Conservation (phyloP, 2,329 filamentous ascomycete genomes). For the Fusarium sp. region DNA sequence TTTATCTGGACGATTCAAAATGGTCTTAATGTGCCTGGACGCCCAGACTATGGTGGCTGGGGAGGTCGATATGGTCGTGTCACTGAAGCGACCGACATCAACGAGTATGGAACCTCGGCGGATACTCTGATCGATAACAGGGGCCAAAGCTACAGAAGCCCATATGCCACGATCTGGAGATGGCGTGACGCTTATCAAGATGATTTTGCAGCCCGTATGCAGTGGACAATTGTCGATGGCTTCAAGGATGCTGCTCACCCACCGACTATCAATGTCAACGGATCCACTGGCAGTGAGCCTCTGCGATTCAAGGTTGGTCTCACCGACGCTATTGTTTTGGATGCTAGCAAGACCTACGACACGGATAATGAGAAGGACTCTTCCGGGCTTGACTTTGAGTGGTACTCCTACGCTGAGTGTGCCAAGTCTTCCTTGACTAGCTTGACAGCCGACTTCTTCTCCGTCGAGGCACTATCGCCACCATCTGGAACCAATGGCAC, state of each 20-base stretch:
- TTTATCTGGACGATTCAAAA: conserved; percentile 22
- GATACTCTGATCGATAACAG: conserved; percentile 3
- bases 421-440: background rate
- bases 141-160: conserved; percentile 7
- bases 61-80: conserved; percentile 19
- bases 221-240: conserved; percentile 6
- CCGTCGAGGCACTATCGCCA: background rate
- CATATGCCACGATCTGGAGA: conserved; percentile 20
- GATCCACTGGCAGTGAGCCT: background rate
- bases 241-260: conserved; percentile 9
- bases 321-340: background rate
- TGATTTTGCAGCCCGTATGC: conserved; percentile 26
- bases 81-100: conserved; percentile 4
- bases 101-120: conserved; percentile 14
- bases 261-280: conserved; percentile 7
- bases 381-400: conserved; percentile 5
- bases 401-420: conserved; percentile 20
- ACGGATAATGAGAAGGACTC: background rate
- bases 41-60: conserved; percentile 19
- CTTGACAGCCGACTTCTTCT: conserved; percentile 6
- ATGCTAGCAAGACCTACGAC: conserved; percentile 2
- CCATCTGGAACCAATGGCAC: conserved; percentile 6
- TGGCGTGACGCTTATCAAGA: conserved; percentile 30
- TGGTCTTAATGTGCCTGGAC: conserved; percentile 11
- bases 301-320: background rate